phyloP scores from a whole-genome alignment of 805 yeast species.

The Candida parachauliodes region DNA sequence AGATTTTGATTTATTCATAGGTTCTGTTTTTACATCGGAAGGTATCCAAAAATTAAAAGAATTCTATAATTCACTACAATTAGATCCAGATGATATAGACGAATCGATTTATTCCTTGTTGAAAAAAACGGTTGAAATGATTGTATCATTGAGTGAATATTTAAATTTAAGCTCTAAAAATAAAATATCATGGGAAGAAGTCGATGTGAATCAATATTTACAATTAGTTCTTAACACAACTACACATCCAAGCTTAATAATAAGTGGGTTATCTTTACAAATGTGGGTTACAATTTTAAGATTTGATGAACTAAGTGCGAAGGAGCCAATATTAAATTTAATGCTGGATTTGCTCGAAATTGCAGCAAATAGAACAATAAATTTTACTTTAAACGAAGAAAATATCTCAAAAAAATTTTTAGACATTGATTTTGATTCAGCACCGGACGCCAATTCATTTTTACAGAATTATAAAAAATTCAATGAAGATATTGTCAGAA shows the following conservation, averaged over 20 bases:
- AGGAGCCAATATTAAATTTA: conserved; percentile 49
- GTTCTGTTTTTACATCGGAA: conserved; percentile 66
- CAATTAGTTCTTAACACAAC: conserved; percentile 77
- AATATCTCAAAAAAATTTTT: conserved; percentile 62
- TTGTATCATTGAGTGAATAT: conserved; percentile 80
- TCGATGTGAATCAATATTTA: conserved; percentile 68
- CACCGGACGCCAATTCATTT: conserved; percentile 74
- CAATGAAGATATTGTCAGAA: conserved; percentile 86
- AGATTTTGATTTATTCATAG: conserved; percentile 77
- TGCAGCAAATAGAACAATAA: conserved; percentile 73
- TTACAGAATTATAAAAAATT: conserved; percentile 76
- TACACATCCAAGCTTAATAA: conserved; percentile 78
- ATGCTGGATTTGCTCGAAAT: conserved; percentile 69
- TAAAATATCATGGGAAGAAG: conserved; percentile 45
- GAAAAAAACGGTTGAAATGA: conserved; percentile 90
- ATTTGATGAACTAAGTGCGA: conserved; percentile 66
- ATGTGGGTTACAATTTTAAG: conserved; percentile 92
- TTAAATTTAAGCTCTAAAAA: conserved; percentile 48
- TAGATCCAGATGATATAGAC: conserved; percentile 68
- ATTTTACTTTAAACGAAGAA: conserved; percentile 66
- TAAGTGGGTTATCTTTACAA: conserved; percentile 85
- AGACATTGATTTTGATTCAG: conserved; percentile 85
- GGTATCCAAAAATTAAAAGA: conserved; percentile 69
- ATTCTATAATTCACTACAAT: conserved; percentile 58
- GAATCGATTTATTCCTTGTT: conserved; percentile 76